A percentile compares a stretch with the other conserved stretches of the same genome.
phyloP scores from a whole-genome alignment of 2,329 filamentous ascomycete genomes.

The Hyphodiscus sp. region DNA sequence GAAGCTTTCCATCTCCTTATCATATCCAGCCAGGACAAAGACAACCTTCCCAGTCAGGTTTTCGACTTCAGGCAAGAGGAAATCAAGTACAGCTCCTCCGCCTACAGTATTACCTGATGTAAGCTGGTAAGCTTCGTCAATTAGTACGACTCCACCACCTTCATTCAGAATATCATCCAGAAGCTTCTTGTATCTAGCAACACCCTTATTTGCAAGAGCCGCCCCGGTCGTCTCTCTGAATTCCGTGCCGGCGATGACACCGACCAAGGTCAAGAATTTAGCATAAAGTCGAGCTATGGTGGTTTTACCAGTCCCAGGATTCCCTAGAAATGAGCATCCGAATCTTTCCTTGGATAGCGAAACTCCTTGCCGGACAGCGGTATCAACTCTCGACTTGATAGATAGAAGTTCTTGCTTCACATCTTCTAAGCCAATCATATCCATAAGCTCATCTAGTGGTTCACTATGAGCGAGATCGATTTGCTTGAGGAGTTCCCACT shows the following conservation, averaged over 20 bases:
- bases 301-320: slow-evolving; percentile 69
- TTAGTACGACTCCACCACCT: slow-evolving; percentile 66
- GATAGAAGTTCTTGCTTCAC: slow-evolving; percentile 59
- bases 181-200: slow-evolving; percentile 49
- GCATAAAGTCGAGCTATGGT: slow-evolving; percentile 68
- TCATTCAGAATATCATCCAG: slow-evolving; percentile 52
- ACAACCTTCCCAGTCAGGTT: slow-evolving; percentile 63
- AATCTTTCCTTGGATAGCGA: slow-evolving; percentile 51
- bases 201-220: slow-evolving; percentile 55
- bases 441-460: slow-evolving; percentile 58
- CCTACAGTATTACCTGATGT: slow-evolving; percentile 46
- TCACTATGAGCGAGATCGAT: slow-evolving; percentile 43
- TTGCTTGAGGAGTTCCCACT: slow-evolving; percentile 58
- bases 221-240: slow-evolving; percentile 67
- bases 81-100: slow-evolving; percentile 63
- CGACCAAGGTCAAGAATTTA: slow-evolving; percentile 54
- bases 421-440: slow-evolving; percentile 62
- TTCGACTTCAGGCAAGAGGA: slow-evolving; percentile 65
- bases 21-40: slow-evolving; percentile 69
- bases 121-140: slow-evolving; percentile 76
- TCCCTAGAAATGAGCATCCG: slow-evolving; percentile 58
- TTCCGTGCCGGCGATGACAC: slow-evolving; percentile 50
- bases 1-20: slow-evolving; percentile 69
- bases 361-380: slow-evolving; percentile 47
- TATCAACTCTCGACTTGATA: slow-evolving; percentile 60